phyloP scores from a whole-genome alignment of 2,329 filamentous ascomycete species.

The Hyphodiscus sp. region DNA sequence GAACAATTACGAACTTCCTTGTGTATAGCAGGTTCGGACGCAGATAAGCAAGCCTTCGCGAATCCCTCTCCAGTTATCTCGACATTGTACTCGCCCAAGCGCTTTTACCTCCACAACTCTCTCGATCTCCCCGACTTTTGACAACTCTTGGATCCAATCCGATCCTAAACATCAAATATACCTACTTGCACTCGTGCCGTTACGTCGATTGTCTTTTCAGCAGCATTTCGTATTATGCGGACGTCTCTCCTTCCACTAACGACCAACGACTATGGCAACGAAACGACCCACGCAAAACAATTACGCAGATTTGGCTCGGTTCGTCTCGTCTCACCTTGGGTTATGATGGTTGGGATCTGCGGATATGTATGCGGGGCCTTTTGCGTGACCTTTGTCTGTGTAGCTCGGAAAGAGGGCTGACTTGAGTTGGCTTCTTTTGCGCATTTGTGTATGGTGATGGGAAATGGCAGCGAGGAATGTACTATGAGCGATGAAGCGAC shows the following conservation, averaged over 20 bases:
- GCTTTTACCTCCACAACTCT: constrained; percentile 11
- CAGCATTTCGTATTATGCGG: constrained; percentile 19
- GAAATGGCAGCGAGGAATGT: not conserved
- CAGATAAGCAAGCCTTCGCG: constrained; percentile 55
- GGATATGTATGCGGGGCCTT: constrained; percentile 21
- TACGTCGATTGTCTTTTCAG: constrained; percentile 11
- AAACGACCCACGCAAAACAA: constrained; percentile 17
- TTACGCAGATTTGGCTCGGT: constrained; percentile 5
- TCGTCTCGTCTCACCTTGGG: not conserved
- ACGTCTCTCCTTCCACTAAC: constrained; percentile 19
- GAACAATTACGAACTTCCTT: constrained; percentile 62
- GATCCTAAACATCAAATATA: constrained; percentile 24
- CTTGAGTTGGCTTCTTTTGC: constrained; percentile 8
- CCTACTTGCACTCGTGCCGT: constrained; percentile 23
- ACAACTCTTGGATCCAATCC: not conserved
- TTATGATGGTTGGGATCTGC: constrained; percentile 13
- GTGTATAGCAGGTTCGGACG: constrained; percentile 88
- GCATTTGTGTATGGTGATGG: not conserved
- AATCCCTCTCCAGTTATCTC: constrained; percentile 22
- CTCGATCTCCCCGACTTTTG: constrained; percentile 17
- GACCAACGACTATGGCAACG: constrained; percentile 19
- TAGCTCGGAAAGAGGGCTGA: constrained; percentile 6
- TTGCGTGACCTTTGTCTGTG: constrained; percentile 16
- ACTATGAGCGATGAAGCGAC: not conserved
- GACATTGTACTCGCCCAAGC: constrained; percentile 21